Evolutionary conservation across 108 stramenopile genomes (phyloP).

Genomic region (Cyclotella distinguenda): DNA sequence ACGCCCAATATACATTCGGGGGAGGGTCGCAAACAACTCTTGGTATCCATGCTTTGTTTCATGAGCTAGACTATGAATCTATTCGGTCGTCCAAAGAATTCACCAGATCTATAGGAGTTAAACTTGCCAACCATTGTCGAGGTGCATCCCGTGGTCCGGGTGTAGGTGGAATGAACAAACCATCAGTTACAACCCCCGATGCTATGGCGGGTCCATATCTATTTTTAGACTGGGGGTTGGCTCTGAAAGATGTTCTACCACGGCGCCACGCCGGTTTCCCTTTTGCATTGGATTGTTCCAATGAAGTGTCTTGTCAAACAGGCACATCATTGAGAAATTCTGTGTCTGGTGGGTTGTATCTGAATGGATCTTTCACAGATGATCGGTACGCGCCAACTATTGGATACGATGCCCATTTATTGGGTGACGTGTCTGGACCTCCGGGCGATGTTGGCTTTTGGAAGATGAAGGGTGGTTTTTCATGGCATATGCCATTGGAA

Average conservation of each 20-base stretch:
- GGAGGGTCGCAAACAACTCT: slow-evolving; percentile 45
- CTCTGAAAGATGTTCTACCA: slow-evolving; percentile 66
- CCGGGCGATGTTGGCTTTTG: slow-evolving; percentile 79
- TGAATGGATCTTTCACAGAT: slow-evolving; percentile 57
- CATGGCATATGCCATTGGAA: slow-evolving; percentile 54
- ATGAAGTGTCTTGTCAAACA: slow-evolving; percentile 62
- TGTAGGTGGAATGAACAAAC: slow-evolving; percentile 19
- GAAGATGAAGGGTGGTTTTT: slow-evolving; percentile 59
- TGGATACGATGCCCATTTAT: slow-evolving; percentile 57
- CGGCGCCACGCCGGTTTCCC: slow-evolving; percentile 61
- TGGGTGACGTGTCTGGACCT: slow-evolving; percentile 69
- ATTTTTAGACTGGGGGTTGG: slow-evolving; percentile 70
- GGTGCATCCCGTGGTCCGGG: slow-evolving; percentile 13
- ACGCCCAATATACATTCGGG: slow-evolving; percentile 16
- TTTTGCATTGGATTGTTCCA: slow-evolving; percentile 67
- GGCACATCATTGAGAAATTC: slow-evolving; percentile 71
- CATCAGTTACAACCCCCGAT: slow-evolving; percentile 32
- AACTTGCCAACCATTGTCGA: slow-evolving; percentile 53
- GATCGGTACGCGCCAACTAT: slow-evolving; percentile 61
- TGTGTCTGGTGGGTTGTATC: slow-evolving; percentile 47
- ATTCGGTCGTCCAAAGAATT: slow-evolving; percentile 75
- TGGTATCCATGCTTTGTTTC: slow-evolving; percentile 48
- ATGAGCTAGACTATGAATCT: slow-evolving; percentile 69
- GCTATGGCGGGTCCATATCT: slow-evolving; percentile 52
- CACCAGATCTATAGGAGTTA: slow-evolving; percentile 48